A percentile compares a stretch with the other conserved stretches of the same genome.
phyloP scores from a whole-genome alignment of 2,329 filamentous ascomycete genomes.

The Tolypocladium ovalisporum region DNA sequence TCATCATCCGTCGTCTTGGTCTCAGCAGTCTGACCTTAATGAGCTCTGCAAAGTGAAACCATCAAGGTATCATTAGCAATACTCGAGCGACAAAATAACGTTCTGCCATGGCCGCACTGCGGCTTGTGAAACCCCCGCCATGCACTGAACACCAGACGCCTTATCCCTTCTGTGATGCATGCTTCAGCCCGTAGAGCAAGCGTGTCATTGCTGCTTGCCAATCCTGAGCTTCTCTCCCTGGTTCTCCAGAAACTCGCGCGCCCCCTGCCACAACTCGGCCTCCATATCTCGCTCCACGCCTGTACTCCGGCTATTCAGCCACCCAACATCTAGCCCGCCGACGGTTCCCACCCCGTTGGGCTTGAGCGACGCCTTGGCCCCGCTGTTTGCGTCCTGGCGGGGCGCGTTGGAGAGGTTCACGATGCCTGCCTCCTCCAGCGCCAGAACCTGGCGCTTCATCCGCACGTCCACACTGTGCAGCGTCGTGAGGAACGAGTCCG shows the following conservation, averaged over 20 bases:
- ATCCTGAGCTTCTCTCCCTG: constrained; percentile 9
- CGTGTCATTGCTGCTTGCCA: background rate
- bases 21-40: background rate
- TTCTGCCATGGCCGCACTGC: too few species aligned
- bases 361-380: constrained; percentile 35
- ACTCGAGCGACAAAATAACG: too few species aligned
- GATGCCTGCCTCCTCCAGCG: constrained; percentile 71
- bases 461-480: constrained; percentile 66
- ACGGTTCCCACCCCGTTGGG: constrained; percentile 45
- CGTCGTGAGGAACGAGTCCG: constrained; percentile 57
- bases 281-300: constrained; percentile 78
- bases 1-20: too few species aligned
- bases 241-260: constrained; percentile 24
- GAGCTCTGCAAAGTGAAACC: background rate
- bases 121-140: background rate
- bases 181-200: background rate
- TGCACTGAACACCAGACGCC: background rate
- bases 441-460: constrained; percentile 57
- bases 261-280: constrained; percentile 58
- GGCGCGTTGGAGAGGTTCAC: constrained; percentile 37
- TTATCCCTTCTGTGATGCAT: background rate
- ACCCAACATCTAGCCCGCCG: constrained; percentile 67
- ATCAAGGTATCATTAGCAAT: too few species aligned
- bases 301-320: constrained; percentile 77
- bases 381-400: constrained; percentile 19